These are phyloP conservation scores for Mycena vitilis DNA, from an alignment of 768 basidiomycete genomes.

Conservation along the genomic window DNA sequence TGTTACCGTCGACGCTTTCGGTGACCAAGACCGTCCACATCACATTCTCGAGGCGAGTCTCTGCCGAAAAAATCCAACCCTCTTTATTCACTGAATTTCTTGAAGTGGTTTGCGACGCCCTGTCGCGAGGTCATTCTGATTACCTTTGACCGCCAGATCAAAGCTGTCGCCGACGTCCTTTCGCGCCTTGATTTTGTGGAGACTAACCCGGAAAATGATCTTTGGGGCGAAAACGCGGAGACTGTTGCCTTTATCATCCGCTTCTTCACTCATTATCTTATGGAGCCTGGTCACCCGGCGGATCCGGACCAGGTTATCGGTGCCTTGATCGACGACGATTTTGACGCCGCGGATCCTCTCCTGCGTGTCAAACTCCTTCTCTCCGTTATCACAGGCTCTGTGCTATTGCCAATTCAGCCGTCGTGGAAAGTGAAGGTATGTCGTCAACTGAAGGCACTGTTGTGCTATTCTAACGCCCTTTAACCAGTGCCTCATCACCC, in stretches of 20 bases:
- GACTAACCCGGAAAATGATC: neutral
- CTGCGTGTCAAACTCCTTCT: conserved; percentile 2
- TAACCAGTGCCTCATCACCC: too few relatives aligned
- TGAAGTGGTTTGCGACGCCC: conserved; percentile 15
- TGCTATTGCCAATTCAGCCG: neutral
- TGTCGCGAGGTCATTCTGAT: conserved; percentile 1
- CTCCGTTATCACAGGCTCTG: conserved; percentile 1
- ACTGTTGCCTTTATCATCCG: neutral
- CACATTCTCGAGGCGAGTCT: conserved; percentile 6
- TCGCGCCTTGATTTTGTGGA: conserved; percentile 3
- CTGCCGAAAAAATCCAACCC: too few relatives aligned
- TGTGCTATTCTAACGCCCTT: too few relatives aligned
- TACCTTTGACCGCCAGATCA: conserved; percentile 3
- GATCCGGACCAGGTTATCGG: neutral
- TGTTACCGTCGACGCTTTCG: neutral
- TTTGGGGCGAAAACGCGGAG: too few relatives aligned
- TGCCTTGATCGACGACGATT: neutral
- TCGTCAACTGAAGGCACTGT: too few relatives aligned
- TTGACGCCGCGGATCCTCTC: too few relatives aligned
- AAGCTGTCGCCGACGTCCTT: neutral
- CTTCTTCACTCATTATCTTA: conserved; percentile 10
- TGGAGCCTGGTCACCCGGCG: conserved; percentile 2
- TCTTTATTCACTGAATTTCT: neutral
- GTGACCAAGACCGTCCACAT: conserved; percentile 2
- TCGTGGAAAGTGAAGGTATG: conserved; percentile 4